These are phyloP conservation scores for Suillus subluteus DNA, from an alignment of 768 basidiomycete genomes.

Conservation along the genomic window DNA sequence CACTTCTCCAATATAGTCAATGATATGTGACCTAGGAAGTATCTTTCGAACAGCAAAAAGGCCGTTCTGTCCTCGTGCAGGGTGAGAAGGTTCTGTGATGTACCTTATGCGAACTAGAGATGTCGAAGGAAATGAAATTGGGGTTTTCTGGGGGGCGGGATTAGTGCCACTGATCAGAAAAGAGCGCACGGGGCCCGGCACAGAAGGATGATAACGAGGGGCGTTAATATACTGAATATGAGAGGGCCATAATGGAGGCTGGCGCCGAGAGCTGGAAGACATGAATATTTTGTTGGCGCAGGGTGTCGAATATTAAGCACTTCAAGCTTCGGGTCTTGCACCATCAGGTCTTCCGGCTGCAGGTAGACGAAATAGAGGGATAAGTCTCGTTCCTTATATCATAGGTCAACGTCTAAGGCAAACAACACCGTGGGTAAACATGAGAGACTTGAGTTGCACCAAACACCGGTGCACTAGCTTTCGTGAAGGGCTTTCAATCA, in stretches of 20 bases:
- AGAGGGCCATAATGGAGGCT: constrained; percentile 54
- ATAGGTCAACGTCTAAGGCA: neutral
- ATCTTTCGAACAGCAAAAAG: constrained; percentile 81
- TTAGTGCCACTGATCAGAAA: constrained; percentile 39
- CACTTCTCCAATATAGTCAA: constrained; percentile 85
- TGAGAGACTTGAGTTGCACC: neutral
- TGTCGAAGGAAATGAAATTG: constrained; percentile 11
- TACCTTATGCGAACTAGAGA: constrained; percentile 55
- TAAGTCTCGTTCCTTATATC: neutral
- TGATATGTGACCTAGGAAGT: constrained; percentile 61
- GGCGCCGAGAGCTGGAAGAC: constrained; percentile 13
- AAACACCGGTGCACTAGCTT: constrained; percentile 9
- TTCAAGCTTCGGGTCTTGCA: neutral
- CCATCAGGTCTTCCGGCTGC: neutral
- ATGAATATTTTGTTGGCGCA: constrained; percentile 8
- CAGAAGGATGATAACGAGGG: constrained; percentile 60
- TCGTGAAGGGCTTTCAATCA: constrained; percentile 14
- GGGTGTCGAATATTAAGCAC: neutral
- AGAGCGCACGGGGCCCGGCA: constrained; percentile 45
- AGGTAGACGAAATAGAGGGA: neutral
- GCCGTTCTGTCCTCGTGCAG: constrained; percentile 78
- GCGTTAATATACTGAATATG: constrained; percentile 56
- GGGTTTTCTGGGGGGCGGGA: constrained; percentile 16
- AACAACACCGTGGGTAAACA: constrained; percentile 34
- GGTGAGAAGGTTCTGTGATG: constrained; percentile 64